These are phyloP conservation scores for Epichloe uncinata DNA, from an alignment of 2,329 filamentous ascomycete genomes.

Conservation along the genomic window DNA sequence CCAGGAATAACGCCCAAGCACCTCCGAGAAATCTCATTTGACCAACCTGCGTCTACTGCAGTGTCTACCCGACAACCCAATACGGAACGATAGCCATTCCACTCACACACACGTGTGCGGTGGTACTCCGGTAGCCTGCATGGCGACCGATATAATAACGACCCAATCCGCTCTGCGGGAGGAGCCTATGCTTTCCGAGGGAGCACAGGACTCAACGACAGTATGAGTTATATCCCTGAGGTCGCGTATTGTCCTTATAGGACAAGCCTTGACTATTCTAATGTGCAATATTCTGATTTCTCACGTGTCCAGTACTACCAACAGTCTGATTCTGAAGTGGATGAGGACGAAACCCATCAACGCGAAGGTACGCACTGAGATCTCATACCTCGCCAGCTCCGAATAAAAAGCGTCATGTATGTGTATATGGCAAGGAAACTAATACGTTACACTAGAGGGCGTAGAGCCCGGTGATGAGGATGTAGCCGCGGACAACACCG, in stretches of 20 bases:
- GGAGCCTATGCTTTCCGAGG: constrained; percentile 11
- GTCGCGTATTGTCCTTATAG: constrained; percentile 27
- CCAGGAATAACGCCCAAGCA: constrained; percentile 8
- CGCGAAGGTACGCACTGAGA: constrained; percentile 7
- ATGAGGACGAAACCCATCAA: constrained; percentile 13
- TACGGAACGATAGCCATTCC: constrained; percentile 9
- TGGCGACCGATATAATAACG: constrained; percentile 20
- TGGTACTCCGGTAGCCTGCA: constrained; percentile 12
- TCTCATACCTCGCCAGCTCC: neutral
- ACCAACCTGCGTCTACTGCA: constrained; percentile 9
- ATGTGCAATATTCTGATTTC: constrained; percentile 30
- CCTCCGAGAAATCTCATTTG: constrained; percentile 4
- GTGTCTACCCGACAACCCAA: constrained; percentile 22
- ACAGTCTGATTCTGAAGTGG: constrained; percentile 26
- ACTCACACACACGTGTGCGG: neutral
- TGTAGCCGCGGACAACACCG: constrained; percentile 1
- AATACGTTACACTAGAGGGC: neutral
- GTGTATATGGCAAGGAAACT: neutral
- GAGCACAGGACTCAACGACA: constrained; percentile 18
- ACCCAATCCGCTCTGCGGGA: constrained; percentile 15
- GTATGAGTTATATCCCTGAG: constrained; percentile 28
- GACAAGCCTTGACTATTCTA: constrained; percentile 24
- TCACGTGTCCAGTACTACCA: constrained; percentile 29
- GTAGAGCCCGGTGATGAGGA: neutral
- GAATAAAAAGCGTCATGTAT: neutral